Base-by-base conservation (phyloP, 148 eudicot species). In the Dysphania ambrosioides region DNA sequence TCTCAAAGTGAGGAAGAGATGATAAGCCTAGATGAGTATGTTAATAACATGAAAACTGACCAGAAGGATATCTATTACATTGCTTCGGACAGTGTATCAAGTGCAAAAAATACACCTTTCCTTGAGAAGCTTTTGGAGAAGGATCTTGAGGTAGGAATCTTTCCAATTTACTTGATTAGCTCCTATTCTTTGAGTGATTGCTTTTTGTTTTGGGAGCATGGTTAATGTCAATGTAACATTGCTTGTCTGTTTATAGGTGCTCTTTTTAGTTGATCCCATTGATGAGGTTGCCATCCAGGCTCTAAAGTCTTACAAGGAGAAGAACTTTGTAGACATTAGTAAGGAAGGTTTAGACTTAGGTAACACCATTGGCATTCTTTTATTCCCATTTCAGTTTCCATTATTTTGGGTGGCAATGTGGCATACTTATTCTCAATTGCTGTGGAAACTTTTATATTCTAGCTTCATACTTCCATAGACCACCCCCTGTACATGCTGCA, bases 331-430 rank as follows among this genome's bases (percentile, higher is more conserved):
- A 73, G 99, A 95, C 82, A 90, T 95, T 47, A 95, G 90, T 87
- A 95, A 95, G 84, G 99, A 95, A 80, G 97, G 91, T 75, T 86
- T 95, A 73, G 99, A 95, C 82, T 64, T 95, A 75, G 99, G 99
- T 92, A 70, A 79, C 89, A 79, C 63, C 36, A 65, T 74, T 66
- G 67, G 55, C 47, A 2, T 13, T 36, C 23, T 30, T 70, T 10
- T 68, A 62, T 42, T 59, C 41, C 51, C 15, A 49, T 11, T 29
- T 27, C 19, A 29, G 35, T 63, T 60, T n/a, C 44, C 12, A 35
- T 18, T 19, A 9, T 8, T 21, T 32, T 53, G 6, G 34, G 4
- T 24, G 63, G 15, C 31, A 58, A n/a, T n/a, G n/a, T n/a, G n/a
- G n/a, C n/a, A n/a, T n/a, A n/a, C n/a, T n/a, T n/a, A n/a, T n/a